phyloP scores from a whole-genome alignment of 257 asterid genomes.

The Rauvolfia tetraphylla region DNA sequence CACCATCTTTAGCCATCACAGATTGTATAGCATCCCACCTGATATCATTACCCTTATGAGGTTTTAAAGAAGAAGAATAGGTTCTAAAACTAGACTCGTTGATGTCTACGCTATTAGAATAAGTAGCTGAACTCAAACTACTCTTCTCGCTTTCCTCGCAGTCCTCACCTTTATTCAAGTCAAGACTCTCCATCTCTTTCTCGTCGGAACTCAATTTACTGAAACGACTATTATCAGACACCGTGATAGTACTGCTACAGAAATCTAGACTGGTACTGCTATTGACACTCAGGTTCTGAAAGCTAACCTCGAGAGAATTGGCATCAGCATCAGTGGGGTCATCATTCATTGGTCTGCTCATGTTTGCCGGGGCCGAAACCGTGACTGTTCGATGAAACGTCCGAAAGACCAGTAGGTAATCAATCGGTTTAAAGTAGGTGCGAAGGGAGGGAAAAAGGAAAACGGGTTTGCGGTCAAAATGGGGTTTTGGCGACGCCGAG shows the following conservation, averaged over 20 bases:
- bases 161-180: slow-evolving; percentile 23
- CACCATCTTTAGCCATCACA: slow-evolving; percentile 47
- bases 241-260: slow-evolving; percentile 43
- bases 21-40: slow-evolving; percentile 78
- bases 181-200: slow-evolving; percentile 28
- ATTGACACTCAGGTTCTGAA: slow-evolving; percentile 40
- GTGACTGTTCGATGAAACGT: slow-evolving; percentile 47
- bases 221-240: slow-evolving; percentile 35
- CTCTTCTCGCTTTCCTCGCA: slow-evolving; percentile 35
- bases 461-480: slow-evolving; percentile 46
- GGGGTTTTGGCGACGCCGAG: slow-evolving; percentile 53
- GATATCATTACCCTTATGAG: slow-evolving; percentile 72
- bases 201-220: slow-evolving; percentile 35
- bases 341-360: slow-evolving; percentile 32
- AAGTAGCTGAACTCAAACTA: slow-evolving; percentile 37
- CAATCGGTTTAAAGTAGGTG: slow-evolving; percentile 26
- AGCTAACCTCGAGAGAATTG: slow-evolving; percentile 34
- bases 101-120: slow-evolving; percentile 25
- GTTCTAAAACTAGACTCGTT: slow-evolving; percentile 59
- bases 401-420: slow-evolving; percentile 17
- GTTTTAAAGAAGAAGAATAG: slow-evolving; percentile 58
- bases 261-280: slow-evolving; percentile 48
- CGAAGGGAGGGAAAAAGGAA: slow-evolving; percentile 23
- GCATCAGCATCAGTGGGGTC: slow-evolving; percentile 32
- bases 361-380: slow-evolving; percentile 20